Evolutionary conservation across 257 asterid genomes (phyloP).

Genomic region (Echium plantagineum): DNA sequence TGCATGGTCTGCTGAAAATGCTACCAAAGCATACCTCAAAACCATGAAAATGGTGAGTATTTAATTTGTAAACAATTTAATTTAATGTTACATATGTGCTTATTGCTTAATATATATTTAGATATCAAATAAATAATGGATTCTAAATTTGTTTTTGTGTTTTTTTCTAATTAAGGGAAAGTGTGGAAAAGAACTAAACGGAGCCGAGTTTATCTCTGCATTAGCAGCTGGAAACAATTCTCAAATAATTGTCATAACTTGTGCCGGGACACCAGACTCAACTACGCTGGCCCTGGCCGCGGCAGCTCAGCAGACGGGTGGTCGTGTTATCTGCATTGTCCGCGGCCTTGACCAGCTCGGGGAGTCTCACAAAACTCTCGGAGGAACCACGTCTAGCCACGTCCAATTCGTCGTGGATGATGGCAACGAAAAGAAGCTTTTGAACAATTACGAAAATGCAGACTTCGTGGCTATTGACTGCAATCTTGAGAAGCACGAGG

Average conservation of each 20-base stretch:
- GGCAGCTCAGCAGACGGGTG: slow-evolving; percentile 81
- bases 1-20: slow-evolving; percentile 91
- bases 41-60: slow-evolving; percentile 65
- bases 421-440: slow-evolving; percentile 26
- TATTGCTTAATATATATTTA: too few relatives aligned
- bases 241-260: slow-evolving; percentile 47
- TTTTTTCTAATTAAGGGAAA: slow-evolving; percentile 31
- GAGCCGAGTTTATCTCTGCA: slow-evolving; percentile 76
- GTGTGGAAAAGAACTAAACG: slow-evolving; percentile 53
- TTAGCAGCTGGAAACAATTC: slow-evolving; percentile 77
- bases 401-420: slow-evolving; percentile 46
- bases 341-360: slow-evolving; percentile 24
- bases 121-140: not conserved
- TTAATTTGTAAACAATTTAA: not conserved
- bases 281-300: slow-evolving; percentile 58
- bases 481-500: slow-evolving; percentile 45
- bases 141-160: not conserved
- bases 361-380: slow-evolving; percentile 22
- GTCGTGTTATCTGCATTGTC: slow-evolving; percentile 59
- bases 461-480: slow-evolving; percentile 73
- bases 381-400: slow-evolving; percentile 11
- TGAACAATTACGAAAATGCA: slow-evolving; percentile 26
- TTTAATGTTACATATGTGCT: too few relatives aligned
- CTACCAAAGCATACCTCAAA: slow-evolving; percentile 72
- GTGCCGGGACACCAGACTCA: slow-evolving; percentile 47